phyloP scores from a whole-genome alignment of 2,329 filamentous ascomycete species.

The Calonectria henricotiae region DNA sequence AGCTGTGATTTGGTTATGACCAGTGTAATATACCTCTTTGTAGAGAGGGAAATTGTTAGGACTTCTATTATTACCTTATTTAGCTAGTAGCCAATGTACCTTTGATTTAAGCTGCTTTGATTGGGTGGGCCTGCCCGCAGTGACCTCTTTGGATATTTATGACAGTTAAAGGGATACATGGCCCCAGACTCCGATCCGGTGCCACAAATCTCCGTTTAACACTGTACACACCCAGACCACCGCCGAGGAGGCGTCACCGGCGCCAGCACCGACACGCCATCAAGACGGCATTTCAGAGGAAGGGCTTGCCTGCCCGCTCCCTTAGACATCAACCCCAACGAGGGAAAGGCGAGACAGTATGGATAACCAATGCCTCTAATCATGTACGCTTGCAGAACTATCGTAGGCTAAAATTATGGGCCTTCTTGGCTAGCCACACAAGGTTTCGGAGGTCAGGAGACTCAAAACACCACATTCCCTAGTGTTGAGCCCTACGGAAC shows the following conservation, averaged over 20 bases:
- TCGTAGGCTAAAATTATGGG: slow-evolving; percentile 2
- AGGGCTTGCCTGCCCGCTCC: slow-evolving; percentile 1
- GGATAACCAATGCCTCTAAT: slow-evolving; percentile 1
- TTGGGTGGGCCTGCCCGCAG: too few relatives aligned
- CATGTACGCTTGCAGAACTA: not conserved
- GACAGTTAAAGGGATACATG: too few relatives aligned
- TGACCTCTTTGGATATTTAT: too few relatives aligned
- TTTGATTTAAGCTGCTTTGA: too few relatives aligned
- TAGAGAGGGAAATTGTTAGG: too few relatives aligned
- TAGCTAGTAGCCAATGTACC: too few relatives aligned
- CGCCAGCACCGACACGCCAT: slow-evolving; percentile 30
- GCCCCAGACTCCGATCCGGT: slow-evolving; percentile 11
- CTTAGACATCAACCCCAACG: slow-evolving; percentile 11
- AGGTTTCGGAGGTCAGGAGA: slow-evolving; percentile 29
- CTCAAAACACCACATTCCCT: slow-evolving; percentile 19
- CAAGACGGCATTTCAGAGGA: slow-evolving; percentile 29
- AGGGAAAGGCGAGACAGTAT: not conserved
- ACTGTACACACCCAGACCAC: slow-evolving; percentile 10
- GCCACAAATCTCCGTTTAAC: not conserved
- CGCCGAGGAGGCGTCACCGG: slow-evolving; percentile 32
- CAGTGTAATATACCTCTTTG: too few relatives aligned
- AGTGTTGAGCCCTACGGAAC: slow-evolving; percentile 18
- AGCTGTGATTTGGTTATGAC: too few relatives aligned
- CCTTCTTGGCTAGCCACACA: not conserved
- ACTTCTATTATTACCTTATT: too few relatives aligned